Conservation (phyloP, 306 rosid genomes). For the Rosa chinensis region DNA sequence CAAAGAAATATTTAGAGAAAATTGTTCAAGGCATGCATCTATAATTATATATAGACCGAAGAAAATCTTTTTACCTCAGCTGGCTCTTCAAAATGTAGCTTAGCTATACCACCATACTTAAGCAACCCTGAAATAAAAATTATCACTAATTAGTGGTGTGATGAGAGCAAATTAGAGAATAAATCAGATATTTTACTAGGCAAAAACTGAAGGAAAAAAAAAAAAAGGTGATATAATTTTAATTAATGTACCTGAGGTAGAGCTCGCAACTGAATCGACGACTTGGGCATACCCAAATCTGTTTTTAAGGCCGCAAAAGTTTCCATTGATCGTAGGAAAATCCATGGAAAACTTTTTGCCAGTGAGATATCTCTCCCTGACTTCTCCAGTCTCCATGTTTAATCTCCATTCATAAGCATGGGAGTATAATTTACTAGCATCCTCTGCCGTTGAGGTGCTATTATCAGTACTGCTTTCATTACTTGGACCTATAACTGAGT, state of each 20-base stretch:
- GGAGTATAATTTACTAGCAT: constrained; percentile 29
- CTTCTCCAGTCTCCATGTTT: constrained; percentile 54
- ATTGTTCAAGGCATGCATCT: neutral
- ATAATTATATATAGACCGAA: constrained; percentile 20
- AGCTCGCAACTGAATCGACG: constrained; percentile 42
- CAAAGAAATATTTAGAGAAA: neutral
- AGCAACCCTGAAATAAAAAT: constrained; percentile 26
- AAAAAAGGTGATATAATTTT: neutral
- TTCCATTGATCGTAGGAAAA: constrained; percentile 61
- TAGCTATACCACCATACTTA: constrained; percentile 62
- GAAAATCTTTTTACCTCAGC: constrained; percentile 8
- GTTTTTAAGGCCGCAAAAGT: constrained; percentile 46
- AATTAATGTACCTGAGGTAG: constrained; percentile 32
- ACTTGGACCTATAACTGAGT: constrained; percentile 32
- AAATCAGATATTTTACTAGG: neutral
- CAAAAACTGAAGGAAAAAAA: no score
- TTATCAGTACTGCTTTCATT: neutral
- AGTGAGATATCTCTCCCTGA: constrained; percentile 45
- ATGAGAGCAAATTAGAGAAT: neutral
- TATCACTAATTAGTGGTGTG: neutral
- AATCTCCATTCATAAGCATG: constrained; percentile 64
- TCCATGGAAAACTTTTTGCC: constrained; percentile 44
- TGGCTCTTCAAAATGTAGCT: constrained; percentile 54
- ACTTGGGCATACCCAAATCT: constrained; percentile 59
- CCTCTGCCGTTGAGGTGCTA: neutral